These are phyloP conservation scores for Musa acuminata DNA, from an alignment of 176 grass and related monocot genomes.

Conservation along the genomic window DNA sequence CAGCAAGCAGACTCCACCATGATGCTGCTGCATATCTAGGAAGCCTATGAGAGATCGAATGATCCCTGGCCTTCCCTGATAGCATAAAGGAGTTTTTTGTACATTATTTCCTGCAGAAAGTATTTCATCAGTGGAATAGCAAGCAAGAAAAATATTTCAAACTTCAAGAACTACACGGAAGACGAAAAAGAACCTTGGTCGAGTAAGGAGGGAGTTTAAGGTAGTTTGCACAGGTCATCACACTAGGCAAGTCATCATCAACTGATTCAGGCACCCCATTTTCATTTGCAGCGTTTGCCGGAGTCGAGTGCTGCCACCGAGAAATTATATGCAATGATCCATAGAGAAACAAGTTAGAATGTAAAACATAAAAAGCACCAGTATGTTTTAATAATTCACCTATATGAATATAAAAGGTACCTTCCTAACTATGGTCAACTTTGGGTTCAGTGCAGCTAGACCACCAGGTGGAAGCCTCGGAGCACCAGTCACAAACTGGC, in stretches of 20 bases:
- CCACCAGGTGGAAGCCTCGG: conserved; percentile 86
- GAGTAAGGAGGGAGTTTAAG: conserved; percentile 92
- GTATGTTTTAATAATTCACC: background rate
- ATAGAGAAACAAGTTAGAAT: background rate
- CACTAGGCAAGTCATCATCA: conserved; percentile 85
- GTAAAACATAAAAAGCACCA: background rate
- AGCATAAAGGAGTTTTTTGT: conserved; percentile 78
- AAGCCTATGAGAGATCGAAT: conserved; percentile 82
- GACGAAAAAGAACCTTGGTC: conserved; percentile 47
- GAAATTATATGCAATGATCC: conserved; percentile 2
- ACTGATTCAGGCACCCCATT: conserved; percentile 44
- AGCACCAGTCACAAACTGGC: conserved; percentile 87
- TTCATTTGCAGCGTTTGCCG: conserved; percentile 28
- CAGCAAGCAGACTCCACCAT: background rate
- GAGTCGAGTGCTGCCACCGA: conserved; percentile 41
- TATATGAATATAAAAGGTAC: conserved; percentile 23
- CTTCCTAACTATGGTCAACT: conserved; percentile 86
- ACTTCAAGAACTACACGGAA: background rate
- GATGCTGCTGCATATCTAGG: background rate
- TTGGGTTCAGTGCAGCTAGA: conserved; percentile 67
- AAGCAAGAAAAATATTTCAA: background rate
- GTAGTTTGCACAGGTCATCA: conserved; percentile 96
- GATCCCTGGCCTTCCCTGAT: conserved; percentile 89
- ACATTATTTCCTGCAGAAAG: conserved; percentile 63
- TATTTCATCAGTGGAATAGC: conserved; percentile 3